A percentile compares a stretch with the other conserved stretches of the same genome.
Conservation (phyloP, 257 asterid species). For the Knoxia roxburghii region DNA sequence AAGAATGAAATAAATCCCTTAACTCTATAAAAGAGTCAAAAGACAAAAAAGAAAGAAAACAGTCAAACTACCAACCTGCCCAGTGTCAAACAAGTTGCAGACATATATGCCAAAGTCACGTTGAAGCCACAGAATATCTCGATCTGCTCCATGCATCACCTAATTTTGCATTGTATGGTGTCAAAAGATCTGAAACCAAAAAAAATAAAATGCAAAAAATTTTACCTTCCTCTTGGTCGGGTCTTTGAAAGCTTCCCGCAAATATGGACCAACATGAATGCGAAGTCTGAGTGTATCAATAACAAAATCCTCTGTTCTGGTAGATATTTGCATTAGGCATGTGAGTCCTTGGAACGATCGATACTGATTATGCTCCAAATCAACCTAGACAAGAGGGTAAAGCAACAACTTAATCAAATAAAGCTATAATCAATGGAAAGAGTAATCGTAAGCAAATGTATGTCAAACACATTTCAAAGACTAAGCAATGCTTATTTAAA, state of each 20-base stretch:
- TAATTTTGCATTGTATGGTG: conserved; percentile 26
- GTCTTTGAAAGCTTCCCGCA: conserved; percentile 86
- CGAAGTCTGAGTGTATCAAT: conserved; percentile 92
- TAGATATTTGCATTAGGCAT: conserved; percentile 98
- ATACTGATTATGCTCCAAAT: conserved; percentile 95
- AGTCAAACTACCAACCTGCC: conserved; percentile 59
- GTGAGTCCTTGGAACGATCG: conserved; percentile 97
- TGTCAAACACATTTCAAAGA: too few relatives aligned
- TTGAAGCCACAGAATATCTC: conserved; percentile 91
- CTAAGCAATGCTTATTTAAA: too few relatives aligned
- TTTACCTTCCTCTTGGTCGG: conserved; percentile 82
- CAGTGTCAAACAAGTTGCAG: conserved; percentile 98
- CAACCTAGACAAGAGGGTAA: conserved; percentile 57
- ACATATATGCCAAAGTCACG: conserved; percentile 91
- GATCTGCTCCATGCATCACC: conserved; percentile 99
- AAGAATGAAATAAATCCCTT: conserved; percentile 1
- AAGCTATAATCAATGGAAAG: too few relatives aligned
- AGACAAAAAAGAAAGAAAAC: neutral
- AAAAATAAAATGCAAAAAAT: neutral
- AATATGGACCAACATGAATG: conserved; percentile 81
- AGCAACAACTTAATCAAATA: neutral
- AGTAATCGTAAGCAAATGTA: too few relatives aligned
- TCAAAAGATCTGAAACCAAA: conserved; percentile 2
- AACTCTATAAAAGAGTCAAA: conserved; percentile 1
- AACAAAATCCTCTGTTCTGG: conserved; percentile 87